A percentile compares a stretch with the other conserved stretches of the same genome.
Evolutionary conservation across 176 grass and related monocot species (phyloP).

Genomic region (Bonia amplexicaulis): DNA sequence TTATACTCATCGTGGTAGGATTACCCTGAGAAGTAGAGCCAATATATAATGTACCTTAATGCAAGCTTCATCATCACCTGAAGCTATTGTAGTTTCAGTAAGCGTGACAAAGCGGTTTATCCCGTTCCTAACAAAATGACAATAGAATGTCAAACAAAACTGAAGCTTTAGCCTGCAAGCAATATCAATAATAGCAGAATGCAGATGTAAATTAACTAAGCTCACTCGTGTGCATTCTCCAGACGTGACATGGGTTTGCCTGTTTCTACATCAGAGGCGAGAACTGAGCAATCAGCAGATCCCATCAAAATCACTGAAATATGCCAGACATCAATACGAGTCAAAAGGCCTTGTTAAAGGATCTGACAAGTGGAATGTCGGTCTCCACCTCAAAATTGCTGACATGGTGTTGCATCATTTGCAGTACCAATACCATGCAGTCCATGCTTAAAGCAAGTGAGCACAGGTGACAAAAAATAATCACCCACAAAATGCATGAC

Average conservation of each 20-base stretch:
- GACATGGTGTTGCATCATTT: background rate
- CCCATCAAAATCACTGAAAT: constrained; percentile 67
- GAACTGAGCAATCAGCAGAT: constrained; percentile 66
- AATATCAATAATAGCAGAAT: background rate
- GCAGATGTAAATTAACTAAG: background rate
- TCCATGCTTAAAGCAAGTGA: background rate
- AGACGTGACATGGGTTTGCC: constrained; percentile 61
- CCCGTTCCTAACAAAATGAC: constrained; percentile 36
- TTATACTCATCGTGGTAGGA: too few species aligned
- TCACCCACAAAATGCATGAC: background rate
- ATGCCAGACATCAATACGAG: background rate
- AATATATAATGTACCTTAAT: constrained; percentile 61
- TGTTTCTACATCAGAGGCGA: constrained; percentile 69
- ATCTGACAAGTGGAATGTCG: background rate
- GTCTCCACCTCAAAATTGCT: too few species aligned
- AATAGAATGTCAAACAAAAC: background rate
- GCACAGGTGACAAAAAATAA: background rate
- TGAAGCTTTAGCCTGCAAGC: background rate
- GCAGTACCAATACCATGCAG: background rate
- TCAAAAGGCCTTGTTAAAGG: background rate
- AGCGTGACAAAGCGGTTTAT: constrained; percentile 80
- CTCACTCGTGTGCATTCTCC: constrained; percentile 68
- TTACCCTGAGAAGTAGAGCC: background rate
- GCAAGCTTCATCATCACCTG: constrained; percentile 84
- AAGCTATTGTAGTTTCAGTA: constrained; percentile 74